A percentile compares a stretch with the other conserved stretches of the same genome.
Evolutionary conservation across 1,284 basidiomycete genomes (phyloP).

Genomic region (Puccinia hordei): DNA sequence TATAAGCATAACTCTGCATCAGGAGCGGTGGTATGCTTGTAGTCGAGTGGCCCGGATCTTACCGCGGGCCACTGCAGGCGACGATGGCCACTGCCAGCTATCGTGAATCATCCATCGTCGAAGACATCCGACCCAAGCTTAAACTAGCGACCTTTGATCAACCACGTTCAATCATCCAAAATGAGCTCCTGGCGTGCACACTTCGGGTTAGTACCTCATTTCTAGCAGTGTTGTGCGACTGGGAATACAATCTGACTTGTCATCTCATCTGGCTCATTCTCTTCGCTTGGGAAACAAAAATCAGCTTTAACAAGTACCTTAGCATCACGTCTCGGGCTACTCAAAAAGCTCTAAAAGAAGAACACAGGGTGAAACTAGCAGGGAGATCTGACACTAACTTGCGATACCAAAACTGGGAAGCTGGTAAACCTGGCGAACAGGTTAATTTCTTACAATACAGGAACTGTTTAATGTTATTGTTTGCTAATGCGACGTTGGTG

Average conservation of each 20-base stretch:
- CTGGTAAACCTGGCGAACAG: constrained; percentile 45
- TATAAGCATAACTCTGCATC: too few relatives aligned
- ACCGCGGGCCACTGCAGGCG: not conserved
- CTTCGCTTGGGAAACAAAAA: not conserved
- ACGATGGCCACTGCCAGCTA: not conserved
- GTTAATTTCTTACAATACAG: not conserved
- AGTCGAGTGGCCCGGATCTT: constrained; percentile 4
- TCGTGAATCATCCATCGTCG: not conserved
- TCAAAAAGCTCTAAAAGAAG: constrained; percentile 44
- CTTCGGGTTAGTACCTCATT: constrained; percentile 16
- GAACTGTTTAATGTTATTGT: not conserved
- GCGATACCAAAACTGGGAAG: constrained; percentile 45
- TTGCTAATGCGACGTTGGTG: not conserved
- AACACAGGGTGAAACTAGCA: constrained; percentile 18
- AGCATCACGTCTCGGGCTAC: constrained; percentile 36
- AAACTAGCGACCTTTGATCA: constrained; percentile 11
- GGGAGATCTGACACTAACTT: constrained; percentile 34
- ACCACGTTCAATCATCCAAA: not conserved
- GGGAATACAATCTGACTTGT: not conserved
- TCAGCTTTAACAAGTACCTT: constrained; percentile 44
- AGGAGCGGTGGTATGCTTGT: too few relatives aligned
- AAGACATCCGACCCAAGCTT: not conserved
- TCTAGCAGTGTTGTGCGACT: not conserved
- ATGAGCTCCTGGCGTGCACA: constrained; percentile 45
- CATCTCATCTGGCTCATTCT: not conserved